Percentiles rank a stretch among this genome's conserved stretches.
Evolutionary conservation across 164 flowering plant species (phyloP).

Genomic region (Annona cherimola): DNA sequence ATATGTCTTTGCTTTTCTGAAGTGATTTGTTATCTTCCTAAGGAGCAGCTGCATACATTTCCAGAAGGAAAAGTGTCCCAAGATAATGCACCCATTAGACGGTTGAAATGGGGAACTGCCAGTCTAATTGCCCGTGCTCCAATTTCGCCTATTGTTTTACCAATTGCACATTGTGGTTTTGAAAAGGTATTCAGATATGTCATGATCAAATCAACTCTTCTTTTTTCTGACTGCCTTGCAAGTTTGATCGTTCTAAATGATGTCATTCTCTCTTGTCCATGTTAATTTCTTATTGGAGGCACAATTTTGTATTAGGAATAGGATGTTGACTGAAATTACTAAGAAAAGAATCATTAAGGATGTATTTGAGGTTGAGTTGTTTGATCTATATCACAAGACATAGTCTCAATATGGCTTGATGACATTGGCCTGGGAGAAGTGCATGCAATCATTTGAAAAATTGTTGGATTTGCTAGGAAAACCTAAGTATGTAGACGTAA

Average conservation of each 20-base stretch:
- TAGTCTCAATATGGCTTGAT: too few relatives aligned
- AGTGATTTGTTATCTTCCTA: slow-evolving; percentile 17
- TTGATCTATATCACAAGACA: too few relatives aligned
- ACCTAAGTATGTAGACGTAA: too few relatives aligned
- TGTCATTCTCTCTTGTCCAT: neutral
- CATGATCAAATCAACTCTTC: too few relatives aligned
- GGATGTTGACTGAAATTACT: neutral
- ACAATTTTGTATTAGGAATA: neutral
- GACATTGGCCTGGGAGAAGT: too few relatives aligned
- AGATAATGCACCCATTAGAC: slow-evolving; percentile 64
- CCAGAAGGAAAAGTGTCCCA: slow-evolving; percentile 94
- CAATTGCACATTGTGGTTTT: slow-evolving; percentile 84
- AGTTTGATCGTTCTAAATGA: neutral
- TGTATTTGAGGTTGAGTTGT: too few relatives aligned
- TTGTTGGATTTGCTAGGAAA: too few relatives aligned
- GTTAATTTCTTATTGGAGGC: neutral
- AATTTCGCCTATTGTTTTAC: slow-evolving; percentile 84
- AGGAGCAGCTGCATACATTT: slow-evolving; percentile 83
- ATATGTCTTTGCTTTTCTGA: slow-evolving; percentile 12
- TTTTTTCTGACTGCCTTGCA: neutral
- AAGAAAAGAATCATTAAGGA: neutral
- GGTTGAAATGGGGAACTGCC: slow-evolving; percentile 98
- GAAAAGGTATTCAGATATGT: slow-evolving; percentile 47
- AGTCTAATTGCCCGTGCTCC: slow-evolving; percentile 90
- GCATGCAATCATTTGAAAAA: too few relatives aligned